Evolutionary conservation across 2,329 filamentous ascomycete genomes (phyloP).

Genomic region (Phyllosticta citrichinensis): DNA sequence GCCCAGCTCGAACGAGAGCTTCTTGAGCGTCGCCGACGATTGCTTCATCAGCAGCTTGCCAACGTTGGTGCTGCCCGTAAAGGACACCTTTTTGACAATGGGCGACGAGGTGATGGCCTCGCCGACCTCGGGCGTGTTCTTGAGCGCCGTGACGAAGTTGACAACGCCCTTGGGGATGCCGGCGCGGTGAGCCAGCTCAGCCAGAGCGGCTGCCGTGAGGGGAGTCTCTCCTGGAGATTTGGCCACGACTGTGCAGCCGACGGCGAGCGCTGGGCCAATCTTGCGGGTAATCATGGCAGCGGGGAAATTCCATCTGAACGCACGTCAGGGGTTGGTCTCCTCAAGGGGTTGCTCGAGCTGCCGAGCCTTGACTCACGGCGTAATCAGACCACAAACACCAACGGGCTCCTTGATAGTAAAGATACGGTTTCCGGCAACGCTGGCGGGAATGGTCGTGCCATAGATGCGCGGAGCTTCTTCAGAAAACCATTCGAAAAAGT

Average conservation of each 20-base stretch:
- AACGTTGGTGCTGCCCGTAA: conserved; percentile 66
- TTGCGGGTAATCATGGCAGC: conserved; percentile 42
- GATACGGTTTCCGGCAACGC: conserved; percentile 61
- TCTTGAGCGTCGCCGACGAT: conserved; percentile 72
- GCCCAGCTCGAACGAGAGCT: conserved; percentile 80
- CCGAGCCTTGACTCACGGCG: conserved; percentile 38
- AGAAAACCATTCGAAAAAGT: conserved; percentile 20
- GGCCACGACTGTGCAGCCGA: conserved; percentile 88
- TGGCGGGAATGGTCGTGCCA: conserved; percentile 64
- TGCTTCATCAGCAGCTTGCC: conserved; percentile 82
- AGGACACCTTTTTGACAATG: conserved; percentile 79
- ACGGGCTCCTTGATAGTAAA: conserved; percentile 75
- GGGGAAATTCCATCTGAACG: conserved; percentile 60
- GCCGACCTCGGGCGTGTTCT: conserved; percentile 74
- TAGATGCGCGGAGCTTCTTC: conserved; percentile 17
- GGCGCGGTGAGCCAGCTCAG: conserved; percentile 75
- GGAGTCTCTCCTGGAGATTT: conserved; percentile 91
- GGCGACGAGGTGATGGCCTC: conserved; percentile 65
- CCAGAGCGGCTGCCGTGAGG: conserved; percentile 77
- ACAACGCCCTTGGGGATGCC: conserved; percentile 86
- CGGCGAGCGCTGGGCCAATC: conserved; percentile 62
- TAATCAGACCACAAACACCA: conserved; percentile 73
- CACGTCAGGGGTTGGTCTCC: neutral
- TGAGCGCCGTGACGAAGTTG: conserved; percentile 71
- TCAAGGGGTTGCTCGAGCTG: too few species aligned